Evolutionary conservation across 2,329 filamentous ascomycete species (phyloP), one percentile per base, ranked within the genome.

Genomic region (Aspergillus brasiliensis): DNA sequence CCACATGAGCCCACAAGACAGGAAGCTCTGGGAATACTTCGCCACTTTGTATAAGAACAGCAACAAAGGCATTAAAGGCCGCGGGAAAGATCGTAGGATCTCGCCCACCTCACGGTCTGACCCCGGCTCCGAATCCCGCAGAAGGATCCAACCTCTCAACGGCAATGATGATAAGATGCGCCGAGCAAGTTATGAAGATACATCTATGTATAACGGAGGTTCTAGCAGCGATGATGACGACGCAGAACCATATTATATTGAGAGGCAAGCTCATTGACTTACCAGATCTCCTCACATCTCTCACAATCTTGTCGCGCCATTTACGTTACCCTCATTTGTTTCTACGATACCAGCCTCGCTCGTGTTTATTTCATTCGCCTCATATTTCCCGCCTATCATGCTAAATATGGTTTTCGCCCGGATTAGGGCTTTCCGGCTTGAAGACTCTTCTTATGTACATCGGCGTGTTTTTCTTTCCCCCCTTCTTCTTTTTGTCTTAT

Each of bases 61-160:
- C 78, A 98, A 98, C 84, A 97, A 97, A 77, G 95, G 95, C 1
- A 97, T 98, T 81, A 98, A 97, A 78, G 95, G 95, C 10, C 88
- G 95, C 48, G 95, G 95, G 46, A 95, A 94, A 73, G 91, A 93
- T 67, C 84, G 91, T 19, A 69, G 75, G 6, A 78, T 79, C 52
- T 72, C 75, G 17, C 72, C 70, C 15, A 69, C 68, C 5, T 67
- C 67, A 37, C 71, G 70, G 28, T 65, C 70, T 6, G 65, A 66
- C 27, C 31, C 51, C 1, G 49, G 53, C 8, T 59, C 44, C 34
- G 61, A 58, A 23, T 47, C 52, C 8, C 38, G 65, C 10, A 64
- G 63, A 59, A 62, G 69, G 10, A 59, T 64, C 27, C 60, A 63
- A 19, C 64, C 65, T 4, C 57, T 71, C 25, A 67, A 64, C 28